Evolutionary conservation across 805 yeast species (phyloP), one percentile per base, ranked within the genome.

Genomic region (Cyberlindnera euphorbiae): DNA sequence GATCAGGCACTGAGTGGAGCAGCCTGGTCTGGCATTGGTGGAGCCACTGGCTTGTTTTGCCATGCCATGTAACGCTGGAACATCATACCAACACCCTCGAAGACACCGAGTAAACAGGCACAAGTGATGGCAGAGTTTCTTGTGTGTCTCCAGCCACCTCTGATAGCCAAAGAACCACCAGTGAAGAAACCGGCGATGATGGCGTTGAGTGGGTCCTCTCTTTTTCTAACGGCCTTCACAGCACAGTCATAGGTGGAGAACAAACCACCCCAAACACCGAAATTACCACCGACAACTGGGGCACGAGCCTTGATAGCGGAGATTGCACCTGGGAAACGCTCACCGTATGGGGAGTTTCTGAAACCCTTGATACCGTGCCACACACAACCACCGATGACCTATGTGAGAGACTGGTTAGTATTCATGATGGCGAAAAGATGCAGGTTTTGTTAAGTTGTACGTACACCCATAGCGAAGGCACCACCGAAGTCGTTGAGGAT

Each of bases 321-420:
- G 37, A 90, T 59, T 15, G 96, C 85, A 38, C 98, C 97, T 41
- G 76, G 63, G 55, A 95, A 73, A 67, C 98, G 79, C 66, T 93
- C 98, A 42, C 98, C 98, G 51, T 81, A 73, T 38, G 99, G 98
- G 10, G 97, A 88, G 73, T 93, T 93, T 63, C 98, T 77, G 74
- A 93, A 93, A 33, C 99, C 99, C 63, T 93, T 93, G 58, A 93
- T 82, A 59, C 97, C 97, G 69, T 93, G 97, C 98, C 98, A 93
- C 45, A 93, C 80, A 53, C 90, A 80, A 49, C 99, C 99, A 69
- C 98, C 98, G 56, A 93, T 84, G 52, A 79, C 47, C 47, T 44
- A 16, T 29, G 8, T n/a, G 17, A 9, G 15, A 4, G 15, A 11
- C 7, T 8, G n/a, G 36, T 35, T 35, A 35, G 39, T 28, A 30